phyloP scores from a whole-genome alignment of 805 yeast genomes.

The Hanseniaspora vineae region DNA sequence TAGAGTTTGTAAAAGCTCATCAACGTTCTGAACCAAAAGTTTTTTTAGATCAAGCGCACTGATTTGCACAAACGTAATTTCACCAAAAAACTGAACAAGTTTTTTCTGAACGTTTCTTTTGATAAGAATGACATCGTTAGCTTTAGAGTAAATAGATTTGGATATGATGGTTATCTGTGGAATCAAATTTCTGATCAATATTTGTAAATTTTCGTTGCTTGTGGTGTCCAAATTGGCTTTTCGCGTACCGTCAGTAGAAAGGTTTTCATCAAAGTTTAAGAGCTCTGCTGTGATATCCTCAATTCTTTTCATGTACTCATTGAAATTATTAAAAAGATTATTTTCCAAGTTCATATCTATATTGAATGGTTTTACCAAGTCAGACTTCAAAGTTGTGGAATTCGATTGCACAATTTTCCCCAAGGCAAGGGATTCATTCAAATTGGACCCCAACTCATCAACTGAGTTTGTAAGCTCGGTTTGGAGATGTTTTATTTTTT shows the following conservation, averaged over 20 bases:
- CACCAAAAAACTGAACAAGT: constrained; percentile 9
- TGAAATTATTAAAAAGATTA: background rate
- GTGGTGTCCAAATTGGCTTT: too few relatives aligned
- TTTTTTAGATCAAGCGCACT: constrained; percentile 13
- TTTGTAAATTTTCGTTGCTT: background rate
- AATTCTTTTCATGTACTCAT: constrained; percentile 11
- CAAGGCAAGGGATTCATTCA: background rate
- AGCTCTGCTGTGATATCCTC: constrained; percentile 13
- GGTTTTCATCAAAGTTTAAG: constrained; percentile 4
- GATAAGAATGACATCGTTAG: constrained; percentile 4
- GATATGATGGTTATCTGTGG: constrained; percentile 1
- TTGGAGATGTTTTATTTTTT: too few relatives aligned
- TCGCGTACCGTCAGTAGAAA: too few relatives aligned
- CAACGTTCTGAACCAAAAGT: background rate
- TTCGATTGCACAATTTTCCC: background rate
- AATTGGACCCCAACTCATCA: too few relatives aligned
- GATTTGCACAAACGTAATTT: constrained; percentile 22
- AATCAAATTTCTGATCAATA: background rate
- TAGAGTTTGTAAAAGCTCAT: constrained; percentile 7
- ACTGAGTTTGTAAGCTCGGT: too few relatives aligned
- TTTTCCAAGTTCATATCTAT: background rate
- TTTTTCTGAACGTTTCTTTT: constrained; percentile 13
- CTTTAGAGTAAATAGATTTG: constrained; percentile 3
- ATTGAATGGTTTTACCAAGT: background rate
- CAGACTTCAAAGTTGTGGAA: background rate